Base-by-base conservation (phyloP, 2,329 filamentous ascomycete genomes). In the Aspergillus floridensis region DNA sequence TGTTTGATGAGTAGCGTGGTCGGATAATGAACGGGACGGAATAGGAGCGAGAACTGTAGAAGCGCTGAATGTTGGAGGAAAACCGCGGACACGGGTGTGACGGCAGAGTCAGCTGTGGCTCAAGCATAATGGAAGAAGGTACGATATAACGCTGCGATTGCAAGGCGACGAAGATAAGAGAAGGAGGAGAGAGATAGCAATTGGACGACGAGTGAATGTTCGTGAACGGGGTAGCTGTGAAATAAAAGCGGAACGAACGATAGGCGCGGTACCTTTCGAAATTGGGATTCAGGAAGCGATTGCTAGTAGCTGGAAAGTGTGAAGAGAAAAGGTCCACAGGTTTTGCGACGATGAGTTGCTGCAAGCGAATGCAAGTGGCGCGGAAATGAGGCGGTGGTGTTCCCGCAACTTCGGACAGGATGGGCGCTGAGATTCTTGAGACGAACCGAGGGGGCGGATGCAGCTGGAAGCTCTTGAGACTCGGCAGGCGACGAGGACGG, bases 81-180 rank as follows among this genome's bases (percentile, higher is more conserved):
- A 58, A 59, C 31, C 60, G 57, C 63, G 64, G 64, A 59, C 60
- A 62, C 59, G 59, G 61, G 64, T 63, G 59, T 66, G 50, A 62
- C 59, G 41, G 61, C 59, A 59, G 44, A 63, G 65, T 68, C 62
- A 68, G 66, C 59, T 59, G 55, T 44, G 19, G 16, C 55, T 41
- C n/a, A 49, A 26, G 31, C n/a, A 48, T 47, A 26, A 38, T n/a
- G n/a, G 7, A 7, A 31, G 41, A 55, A 29, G 47, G 21, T 10
- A 31, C 12, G 26, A 16, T 24, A 44, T 32, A 24, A 29, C 6
- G 21, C 48, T 16, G 53, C 41, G 29, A 55, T 60, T 24, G 60
- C 57, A 56, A 29, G 48, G 56, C 29, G 44, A 56, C 31, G 49
- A 58, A 49, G 49, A 48, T 32, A 51, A 51, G 60, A 35, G 47